Evolutionary conservation across 257 asterid genomes (phyloP).

Genomic region (Ilex asprella): DNA sequence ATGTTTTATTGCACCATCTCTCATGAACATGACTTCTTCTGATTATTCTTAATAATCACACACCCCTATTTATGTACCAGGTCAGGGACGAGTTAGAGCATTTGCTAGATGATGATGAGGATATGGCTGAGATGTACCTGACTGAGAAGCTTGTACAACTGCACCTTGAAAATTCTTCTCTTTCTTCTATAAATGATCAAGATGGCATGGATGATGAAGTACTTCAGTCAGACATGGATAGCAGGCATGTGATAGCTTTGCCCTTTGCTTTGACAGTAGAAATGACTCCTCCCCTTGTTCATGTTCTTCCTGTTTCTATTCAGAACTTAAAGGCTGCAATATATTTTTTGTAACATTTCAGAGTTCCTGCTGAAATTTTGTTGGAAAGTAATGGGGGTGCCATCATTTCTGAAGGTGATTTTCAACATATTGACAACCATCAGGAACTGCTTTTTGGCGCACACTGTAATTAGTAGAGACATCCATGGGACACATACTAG

Average conservation of each 20-base stretch:
- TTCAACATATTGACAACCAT: conserved; percentile 29
- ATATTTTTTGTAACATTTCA: conserved; percentile 20
- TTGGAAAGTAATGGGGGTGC: conserved; percentile 44
- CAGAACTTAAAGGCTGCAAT: conserved; percentile 3
- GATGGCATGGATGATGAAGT: conserved; percentile 49
- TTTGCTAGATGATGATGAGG: conserved; percentile 91
- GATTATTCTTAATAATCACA: no score
- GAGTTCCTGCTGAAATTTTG: conserved; percentile 47
- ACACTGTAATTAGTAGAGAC: conserved; percentile 45
- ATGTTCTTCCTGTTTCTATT: no score
- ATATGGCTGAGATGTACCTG: conserved; percentile 97
- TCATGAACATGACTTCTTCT: not conserved
- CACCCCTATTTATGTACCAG: conserved; percentile 28
- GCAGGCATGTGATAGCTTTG: conserved; percentile 34
- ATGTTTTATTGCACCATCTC: not conserved
- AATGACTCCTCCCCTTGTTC: no score
- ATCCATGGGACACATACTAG: conserved; percentile 78
- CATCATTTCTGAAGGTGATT: conserved; percentile 31
- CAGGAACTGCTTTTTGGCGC: conserved; percentile 52
- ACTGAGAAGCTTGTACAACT: conserved; percentile 66
- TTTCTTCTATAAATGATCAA: conserved; percentile 53
- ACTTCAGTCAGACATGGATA: conserved; percentile 37
- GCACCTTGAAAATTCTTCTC: conserved; percentile 59
- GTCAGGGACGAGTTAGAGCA: conserved; percentile 97
- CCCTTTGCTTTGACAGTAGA: not conserved